phyloP scores from a whole-genome alignment of 108 stramenopile genomes.

The Cyclotella baltica region DNA sequence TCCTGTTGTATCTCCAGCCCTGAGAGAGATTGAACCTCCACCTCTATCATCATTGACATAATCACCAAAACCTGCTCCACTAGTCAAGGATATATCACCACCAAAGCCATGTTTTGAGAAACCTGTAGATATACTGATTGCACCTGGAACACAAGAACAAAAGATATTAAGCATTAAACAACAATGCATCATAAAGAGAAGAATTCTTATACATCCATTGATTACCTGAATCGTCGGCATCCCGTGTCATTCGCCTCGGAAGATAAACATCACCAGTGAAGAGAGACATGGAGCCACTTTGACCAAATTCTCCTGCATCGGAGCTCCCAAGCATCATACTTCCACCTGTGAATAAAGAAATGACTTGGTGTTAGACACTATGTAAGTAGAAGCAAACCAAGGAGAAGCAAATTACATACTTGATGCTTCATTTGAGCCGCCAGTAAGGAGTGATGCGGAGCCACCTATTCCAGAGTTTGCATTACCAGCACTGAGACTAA shows the following conservation, averaged over 20 bases:
- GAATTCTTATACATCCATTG: too few relatives aligned
- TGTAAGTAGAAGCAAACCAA: too few relatives aligned
- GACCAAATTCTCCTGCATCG: constrained; percentile 19
- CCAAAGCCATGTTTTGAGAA: neutral
- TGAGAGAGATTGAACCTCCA: constrained; percentile 25
- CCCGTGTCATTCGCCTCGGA: neutral
- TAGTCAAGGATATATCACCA: constrained; percentile 18
- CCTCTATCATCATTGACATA: constrained; percentile 10
- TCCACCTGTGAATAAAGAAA: constrained; percentile 7
- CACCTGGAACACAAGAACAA: too few relatives aligned
- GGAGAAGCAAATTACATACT: too few relatives aligned
- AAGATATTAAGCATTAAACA: too few relatives aligned
- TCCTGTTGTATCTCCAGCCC: constrained; percentile 25
- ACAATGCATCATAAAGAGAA: too few relatives aligned
- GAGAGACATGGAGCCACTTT: constrained; percentile 11
- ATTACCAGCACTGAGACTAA: constrained; percentile 1
- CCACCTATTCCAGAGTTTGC: too few relatives aligned
- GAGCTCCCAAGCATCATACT: neutral
- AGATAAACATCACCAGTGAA: constrained; percentile 12
- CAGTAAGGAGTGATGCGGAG: neutral
- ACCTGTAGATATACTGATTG: constrained; percentile 22
- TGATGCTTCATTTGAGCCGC: constrained; percentile 5
- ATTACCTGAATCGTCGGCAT: constrained; percentile 7
- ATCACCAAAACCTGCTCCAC: constrained; percentile 25
- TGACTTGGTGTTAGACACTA: neutral